phyloP scores from a whole-genome alignment of 2,329 filamentous ascomycete genomes.

The Xylaria multiplex region DNA sequence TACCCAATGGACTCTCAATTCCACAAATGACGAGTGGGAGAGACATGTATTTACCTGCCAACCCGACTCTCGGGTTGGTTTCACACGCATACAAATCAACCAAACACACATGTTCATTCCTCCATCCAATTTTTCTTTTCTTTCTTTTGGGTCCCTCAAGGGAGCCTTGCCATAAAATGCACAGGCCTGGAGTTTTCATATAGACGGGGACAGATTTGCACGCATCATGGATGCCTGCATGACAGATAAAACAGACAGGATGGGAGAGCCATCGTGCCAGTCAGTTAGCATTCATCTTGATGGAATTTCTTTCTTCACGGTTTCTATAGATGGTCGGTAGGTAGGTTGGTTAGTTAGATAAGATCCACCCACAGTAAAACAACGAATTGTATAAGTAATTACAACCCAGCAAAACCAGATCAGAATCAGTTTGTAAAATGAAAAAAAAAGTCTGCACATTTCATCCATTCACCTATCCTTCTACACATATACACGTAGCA shows the following conservation, averaged over 20 bases:
- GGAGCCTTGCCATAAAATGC: too few species aligned
- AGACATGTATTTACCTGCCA: too few species aligned
- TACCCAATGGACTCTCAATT: too few species aligned
- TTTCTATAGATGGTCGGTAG: neutral
- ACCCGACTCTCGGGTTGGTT: too few species aligned
- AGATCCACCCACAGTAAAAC: neutral
- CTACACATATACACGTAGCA: too few species aligned
- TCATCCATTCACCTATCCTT: neutral
- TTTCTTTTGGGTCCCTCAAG: neutral
- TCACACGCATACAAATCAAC: too few species aligned
- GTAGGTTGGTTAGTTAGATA: neutral
- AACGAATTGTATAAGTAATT: neutral
- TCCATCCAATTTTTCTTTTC: too few species aligned
- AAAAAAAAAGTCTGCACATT: too few species aligned
- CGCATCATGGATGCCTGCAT: neutral
- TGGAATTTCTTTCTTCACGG: neutral
- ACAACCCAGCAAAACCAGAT: neutral
- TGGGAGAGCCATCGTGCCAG: neutral
- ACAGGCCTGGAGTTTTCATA: constrained; percentile 20
- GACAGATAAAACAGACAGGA: neutral
- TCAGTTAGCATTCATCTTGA: too few species aligned
- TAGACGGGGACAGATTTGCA: constrained; percentile 11
- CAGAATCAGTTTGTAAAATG: too few species aligned
- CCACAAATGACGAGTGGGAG: too few species aligned
- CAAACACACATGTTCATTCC: too few species aligned